These are phyloP conservation scores for Lactifluus pinguis DNA, from an alignment of 768 basidiomycete species.

Conservation along the genomic window DNA sequence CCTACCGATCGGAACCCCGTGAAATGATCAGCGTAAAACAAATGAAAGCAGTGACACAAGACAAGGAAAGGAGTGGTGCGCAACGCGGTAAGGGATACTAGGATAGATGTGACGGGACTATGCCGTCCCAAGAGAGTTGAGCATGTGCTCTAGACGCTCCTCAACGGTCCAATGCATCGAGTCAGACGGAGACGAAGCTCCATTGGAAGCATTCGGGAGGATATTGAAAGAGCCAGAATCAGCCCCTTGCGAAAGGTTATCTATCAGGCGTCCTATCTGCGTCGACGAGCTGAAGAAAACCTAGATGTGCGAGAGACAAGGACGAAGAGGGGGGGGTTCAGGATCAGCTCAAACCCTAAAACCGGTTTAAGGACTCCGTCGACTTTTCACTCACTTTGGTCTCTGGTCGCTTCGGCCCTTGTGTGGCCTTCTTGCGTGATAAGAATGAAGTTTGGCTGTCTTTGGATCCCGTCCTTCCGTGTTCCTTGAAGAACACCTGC, in stretches of 20 bases:
- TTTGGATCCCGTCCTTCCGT: conserved; percentile 56
- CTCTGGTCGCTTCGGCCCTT: conserved; percentile 58
- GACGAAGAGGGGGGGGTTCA: neutral
- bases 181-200: conserved; percentile 36
- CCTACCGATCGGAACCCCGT: conserved; percentile 1
- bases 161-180: conserved; percentile 62
- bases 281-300: conserved; percentile 68
- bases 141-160: conserved; percentile 67
- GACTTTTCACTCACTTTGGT: conserved; percentile 51
- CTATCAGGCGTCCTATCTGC: conserved; percentile 78
- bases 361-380: conserved; percentile 17
- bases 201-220: conserved; percentile 31
- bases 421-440: conserved; percentile 48
- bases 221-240: conserved; percentile 83
- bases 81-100: neutral
- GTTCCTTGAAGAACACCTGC: conserved; percentile 72
- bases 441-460: conserved; percentile 50
- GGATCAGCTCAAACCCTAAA: neutral
- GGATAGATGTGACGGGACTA: conserved; percentile 20
- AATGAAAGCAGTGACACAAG: neutral
- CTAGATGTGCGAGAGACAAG: conserved; percentile 27
- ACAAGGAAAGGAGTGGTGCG: neutral
- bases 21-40: neutral
- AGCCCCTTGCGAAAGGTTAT: conserved; percentile 70
- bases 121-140: conserved; percentile 32